A percentile compares a stretch with the other conserved stretches of the same genome.
Evolutionary conservation across 768 basidiomycete species (phyloP).

Genomic region (Tylopilus cervinicoccineus): DNA sequence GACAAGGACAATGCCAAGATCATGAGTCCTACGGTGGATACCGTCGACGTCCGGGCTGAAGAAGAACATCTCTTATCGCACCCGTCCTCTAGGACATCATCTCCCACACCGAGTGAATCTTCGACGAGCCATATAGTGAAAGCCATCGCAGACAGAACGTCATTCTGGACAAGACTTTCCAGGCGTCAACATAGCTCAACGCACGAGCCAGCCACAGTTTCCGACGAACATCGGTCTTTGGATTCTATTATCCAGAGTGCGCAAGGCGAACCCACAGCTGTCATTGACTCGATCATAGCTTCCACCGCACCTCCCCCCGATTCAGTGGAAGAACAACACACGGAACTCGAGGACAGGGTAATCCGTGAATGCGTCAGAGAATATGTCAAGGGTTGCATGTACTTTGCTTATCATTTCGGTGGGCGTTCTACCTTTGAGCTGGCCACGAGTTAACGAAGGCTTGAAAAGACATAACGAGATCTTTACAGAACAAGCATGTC

Average conservation of each 20-base stretch:
- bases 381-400: slow-evolving; percentile 84
- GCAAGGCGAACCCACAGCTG: slow-evolving; percentile 46
- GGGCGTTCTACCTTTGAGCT: slow-evolving; percentile 14
- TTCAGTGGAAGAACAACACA: slow-evolving; percentile 61
- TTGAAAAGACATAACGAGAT: slow-evolving; percentile 70
- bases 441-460: neutral
- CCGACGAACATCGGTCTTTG: slow-evolving; percentile 23
- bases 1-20: slow-evolving; percentile 43
- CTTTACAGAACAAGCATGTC: slow-evolving; percentile 77
- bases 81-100: slow-evolving; percentile 50
- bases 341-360: slow-evolving; percentile 80
- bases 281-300: slow-evolving; percentile 55
- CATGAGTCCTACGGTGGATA: slow-evolving; percentile 33
- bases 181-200: slow-evolving; percentile 36
- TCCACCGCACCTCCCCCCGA: slow-evolving; percentile 59
- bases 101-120: slow-evolving; percentile 46
- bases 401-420: slow-evolving; percentile 87
- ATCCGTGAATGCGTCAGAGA: slow-evolving; percentile 74
- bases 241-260: slow-evolving; percentile 42
- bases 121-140: slow-evolving; percentile 52
- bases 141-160: slow-evolving; percentile 59
- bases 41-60: neutral
- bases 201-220: slow-evolving; percentile 7
- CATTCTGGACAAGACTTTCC: slow-evolving; percentile 70
- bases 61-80: slow-evolving; percentile 13